A percentile compares a stretch with the other conserved stretches of the same genome.
phyloP scores from a whole-genome alignment of 495 filamentous ascomycete genomes.

The Penicillium antarcticum region DNA sequence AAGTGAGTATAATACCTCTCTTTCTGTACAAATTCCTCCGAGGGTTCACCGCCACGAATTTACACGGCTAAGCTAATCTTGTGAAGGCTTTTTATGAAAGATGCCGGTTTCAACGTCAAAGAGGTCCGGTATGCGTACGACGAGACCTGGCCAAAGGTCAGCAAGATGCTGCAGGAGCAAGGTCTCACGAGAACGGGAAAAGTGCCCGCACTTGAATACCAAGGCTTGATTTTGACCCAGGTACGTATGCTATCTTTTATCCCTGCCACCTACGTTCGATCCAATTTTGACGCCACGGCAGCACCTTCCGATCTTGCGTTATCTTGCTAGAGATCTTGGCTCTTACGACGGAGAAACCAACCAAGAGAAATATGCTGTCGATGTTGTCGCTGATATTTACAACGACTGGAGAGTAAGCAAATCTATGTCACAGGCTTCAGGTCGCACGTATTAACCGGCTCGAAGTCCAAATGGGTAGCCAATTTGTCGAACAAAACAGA shows the following conservation, averaged over 20 bases:
- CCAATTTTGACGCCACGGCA: conserved; percentile 4
- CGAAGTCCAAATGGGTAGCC: conserved; percentile 23
- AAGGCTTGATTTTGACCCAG: conserved; percentile 37
- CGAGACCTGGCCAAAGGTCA: conserved; percentile 35
- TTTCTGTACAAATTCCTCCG: too few relatives aligned
- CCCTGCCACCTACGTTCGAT: too few relatives aligned
- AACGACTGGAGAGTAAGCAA: conserved; percentile 33
- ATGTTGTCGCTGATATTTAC: conserved; percentile 42
- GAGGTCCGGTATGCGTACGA: conserved; percentile 39
- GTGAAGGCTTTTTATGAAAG: conserved; percentile 31
- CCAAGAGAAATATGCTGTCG: conserved; percentile 39
- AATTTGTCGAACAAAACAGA: conserved; percentile 11
- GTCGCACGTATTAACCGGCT: neutral
- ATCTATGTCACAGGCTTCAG: neutral
- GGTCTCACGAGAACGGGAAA: conserved; percentile 31
- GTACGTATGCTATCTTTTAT: conserved; percentile 27
- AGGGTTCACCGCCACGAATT: neutral
- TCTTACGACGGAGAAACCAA: conserved; percentile 37
- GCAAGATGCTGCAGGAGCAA: conserved; percentile 23
- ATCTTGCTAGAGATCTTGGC: conserved; percentile 35
- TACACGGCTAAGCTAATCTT: neutral
- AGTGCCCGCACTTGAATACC: conserved; percentile 40
- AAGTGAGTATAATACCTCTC: conserved; percentile 14
- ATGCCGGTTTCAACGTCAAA: conserved; percentile 39
- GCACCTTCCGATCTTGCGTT: conserved; percentile 40